Base-by-base conservation (phyloP, 176 grass and related monocot species). In the Carex myosuroides region DNA sequence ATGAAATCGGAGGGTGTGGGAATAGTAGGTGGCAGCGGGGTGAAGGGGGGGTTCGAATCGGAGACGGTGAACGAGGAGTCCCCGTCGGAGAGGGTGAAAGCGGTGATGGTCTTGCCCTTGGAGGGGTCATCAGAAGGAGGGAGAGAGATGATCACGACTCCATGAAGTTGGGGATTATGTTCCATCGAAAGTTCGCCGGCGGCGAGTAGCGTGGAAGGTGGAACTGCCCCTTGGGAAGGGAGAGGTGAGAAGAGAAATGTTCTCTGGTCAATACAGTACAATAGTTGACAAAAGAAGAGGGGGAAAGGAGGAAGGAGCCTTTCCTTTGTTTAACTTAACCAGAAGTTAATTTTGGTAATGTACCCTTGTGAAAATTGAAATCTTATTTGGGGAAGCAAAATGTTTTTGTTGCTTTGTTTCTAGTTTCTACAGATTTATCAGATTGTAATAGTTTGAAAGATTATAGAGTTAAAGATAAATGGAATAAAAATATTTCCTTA, bases 71-170 rank as follows among this genome's bases (percentile, higher is more conserved):
- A 99, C 1, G 29, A 0, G 24, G 8, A 60, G 81, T 81, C 3
- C 5, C 86, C 85, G 81, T 94, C 90, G 90, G 91, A 88, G 86
- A 92, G 88, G 83, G 97, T 88, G 91, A 89, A 99, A 81, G 93
- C 96, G 7, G 96, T 99, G 88, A 99, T 79, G 44, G 93, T 99
- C 85, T 99, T 99, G 64, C 96, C 96, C 87, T 99, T 99, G 87
- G 87, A 95, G n/a, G 93, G 91, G n/a, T 99, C 83, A 72, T 95
- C 96, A 60, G 88, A 42, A 56, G 96, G 93, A 8, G 96, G 93
- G 33, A 99, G 91, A 30, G 93, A 73, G 96, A 99, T 99, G 89
- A 95, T 92, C 81, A 99, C 93, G 63, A 99, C 89, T 68, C 96
- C 96, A 48, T 94, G 96, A 66, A 95, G 85, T 82, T 90, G 93